phyloP scores from a whole-genome alignment of 306 rosid genomes.

The Ceratonia siliqua region DNA sequence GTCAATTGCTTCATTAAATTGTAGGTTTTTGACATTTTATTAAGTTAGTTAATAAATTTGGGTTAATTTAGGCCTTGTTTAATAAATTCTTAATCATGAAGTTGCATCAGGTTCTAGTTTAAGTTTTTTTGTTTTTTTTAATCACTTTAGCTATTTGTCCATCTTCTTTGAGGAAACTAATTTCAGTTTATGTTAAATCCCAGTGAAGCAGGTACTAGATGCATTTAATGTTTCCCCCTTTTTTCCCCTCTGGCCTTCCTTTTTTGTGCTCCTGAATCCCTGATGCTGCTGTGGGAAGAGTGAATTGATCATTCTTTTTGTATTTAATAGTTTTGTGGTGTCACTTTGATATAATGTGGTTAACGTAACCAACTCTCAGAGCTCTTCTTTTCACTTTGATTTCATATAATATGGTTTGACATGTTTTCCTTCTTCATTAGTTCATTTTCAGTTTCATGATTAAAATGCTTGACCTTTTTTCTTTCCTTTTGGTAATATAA shows the following conservation, averaged over 20 bases:
- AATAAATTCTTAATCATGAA: slow-evolving; percentile 13
- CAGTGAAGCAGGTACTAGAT: slow-evolving; percentile 5
- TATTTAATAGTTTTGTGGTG: background rate
- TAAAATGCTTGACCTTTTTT: background rate
- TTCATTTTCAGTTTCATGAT: slow-evolving; percentile 5
- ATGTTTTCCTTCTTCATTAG: slow-evolving; percentile 2
- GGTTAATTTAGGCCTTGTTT: slow-evolving; percentile 25
- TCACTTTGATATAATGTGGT: background rate
- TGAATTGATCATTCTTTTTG: background rate
- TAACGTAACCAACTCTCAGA: background rate
- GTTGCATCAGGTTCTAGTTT: background rate
- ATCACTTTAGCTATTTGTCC: background rate
- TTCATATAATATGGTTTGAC: background rate
- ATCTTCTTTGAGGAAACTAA: background rate
- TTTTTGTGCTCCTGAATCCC: background rate
- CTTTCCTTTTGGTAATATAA: no score
- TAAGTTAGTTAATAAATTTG: background rate
- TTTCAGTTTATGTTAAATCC: slow-evolving; percentile 10
- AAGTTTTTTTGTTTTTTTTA: background rate
- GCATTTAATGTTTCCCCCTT: slow-evolving; percentile 9
- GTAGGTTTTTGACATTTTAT: background rate
- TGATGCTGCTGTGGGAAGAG: background rate
- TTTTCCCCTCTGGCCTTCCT: slow-evolving; percentile 10
- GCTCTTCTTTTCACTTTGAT: background rate
- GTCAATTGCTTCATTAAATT: background rate